Evolutionary conservation across 2,329 filamentous ascomycete species (phyloP), one percentile per base, ranked within the genome.

Genomic region (Grosmannia penicillata): DNA sequence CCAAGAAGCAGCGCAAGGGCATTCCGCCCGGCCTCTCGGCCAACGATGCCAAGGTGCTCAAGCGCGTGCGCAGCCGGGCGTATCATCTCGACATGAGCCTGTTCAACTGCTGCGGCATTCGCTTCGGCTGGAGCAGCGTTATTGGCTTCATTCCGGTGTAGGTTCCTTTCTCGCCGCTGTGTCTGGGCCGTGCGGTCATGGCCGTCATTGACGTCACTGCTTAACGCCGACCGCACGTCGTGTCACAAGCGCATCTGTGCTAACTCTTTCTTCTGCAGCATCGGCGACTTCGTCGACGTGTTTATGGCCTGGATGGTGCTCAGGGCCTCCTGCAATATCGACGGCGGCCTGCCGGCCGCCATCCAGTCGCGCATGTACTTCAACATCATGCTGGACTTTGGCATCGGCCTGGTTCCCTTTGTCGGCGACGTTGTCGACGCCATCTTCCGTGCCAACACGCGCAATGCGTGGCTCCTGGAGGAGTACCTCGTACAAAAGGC

Each of bases 61-160:
- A 81, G 49, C 81, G 80, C 50, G 84, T 93, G 49, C 89, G 93
- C 58, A 73, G 80, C 49, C 72, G 81, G 42, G 86, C 91, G 25
- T 93, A 94, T 59, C 71, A 75, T 27, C 72, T 95, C 21, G 91
- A 96, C 57, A 81, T 85, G 65, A 74, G 72, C 39, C 71, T 94
- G 6, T 93, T 89, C 63, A 86, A 73, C 52, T 73, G 84, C 53
- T 73, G 81, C 46, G 85, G 86, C 31, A 70, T 93, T 42, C 74
- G 78, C 41, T 87, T 96, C 53, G 91, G 91, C 39, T 95, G 86
- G 85, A 75, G 82, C 37, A 82, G 79, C 49, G 72, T 94, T 41
- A 83, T 96, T 50, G 91, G 79, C 13, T 54, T 96, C 8, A 58
- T 96, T 39, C 91, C 91, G 49, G 73, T 73, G 72, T 85, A 69